A percentile compares a stretch with the other conserved stretches of the same genome.
phyloP scores from a whole-genome alignment of 768 basidiomycete species.

The Cyathus striatus region DNA sequence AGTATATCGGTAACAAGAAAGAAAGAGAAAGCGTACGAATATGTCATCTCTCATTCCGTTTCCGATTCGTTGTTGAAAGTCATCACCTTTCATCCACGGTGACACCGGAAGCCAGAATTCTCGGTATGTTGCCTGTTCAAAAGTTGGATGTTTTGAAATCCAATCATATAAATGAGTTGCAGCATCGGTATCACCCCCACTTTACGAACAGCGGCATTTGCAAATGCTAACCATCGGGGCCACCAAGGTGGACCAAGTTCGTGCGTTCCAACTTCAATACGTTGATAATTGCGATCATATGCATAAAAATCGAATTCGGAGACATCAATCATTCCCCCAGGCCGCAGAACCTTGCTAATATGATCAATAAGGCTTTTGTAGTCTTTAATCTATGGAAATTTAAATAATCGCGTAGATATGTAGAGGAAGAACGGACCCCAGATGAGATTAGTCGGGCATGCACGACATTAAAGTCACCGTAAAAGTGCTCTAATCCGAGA shows the following conservation, averaged over 20 bases:
- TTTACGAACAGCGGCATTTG: not conserved
- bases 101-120: not conserved
- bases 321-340: slow-evolving; percentile 53
- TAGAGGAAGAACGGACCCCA: slow-evolving; percentile 41
- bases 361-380: slow-evolving; percentile 53
- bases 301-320: slow-evolving; percentile 58
- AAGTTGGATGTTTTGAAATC: not conserved
- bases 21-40: not conserved
- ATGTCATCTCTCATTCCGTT: slow-evolving; percentile 3
- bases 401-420: slow-evolving; percentile 1
- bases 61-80: not conserved
- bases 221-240: slow-evolving; percentile 16
- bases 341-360: slow-evolving; percentile 51
- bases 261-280: slow-evolving; percentile 30
- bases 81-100: not conserved
- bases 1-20: not conserved
- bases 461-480: slow-evolving; percentile 62
- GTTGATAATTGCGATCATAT: slow-evolving; percentile 38
- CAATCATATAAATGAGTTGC: not conserved
- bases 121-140: not conserved
- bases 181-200: not conserved
- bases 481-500: slow-evolving; percentile 69
- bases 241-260: slow-evolving; percentile 45
- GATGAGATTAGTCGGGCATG: slow-evolving; percentile 59
- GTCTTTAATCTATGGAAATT: slow-evolving; percentile 48